Conservation (phyloP, 2,329 filamentous ascomycete genomes). For the Colletotrichum ledebouriae region DNA sequence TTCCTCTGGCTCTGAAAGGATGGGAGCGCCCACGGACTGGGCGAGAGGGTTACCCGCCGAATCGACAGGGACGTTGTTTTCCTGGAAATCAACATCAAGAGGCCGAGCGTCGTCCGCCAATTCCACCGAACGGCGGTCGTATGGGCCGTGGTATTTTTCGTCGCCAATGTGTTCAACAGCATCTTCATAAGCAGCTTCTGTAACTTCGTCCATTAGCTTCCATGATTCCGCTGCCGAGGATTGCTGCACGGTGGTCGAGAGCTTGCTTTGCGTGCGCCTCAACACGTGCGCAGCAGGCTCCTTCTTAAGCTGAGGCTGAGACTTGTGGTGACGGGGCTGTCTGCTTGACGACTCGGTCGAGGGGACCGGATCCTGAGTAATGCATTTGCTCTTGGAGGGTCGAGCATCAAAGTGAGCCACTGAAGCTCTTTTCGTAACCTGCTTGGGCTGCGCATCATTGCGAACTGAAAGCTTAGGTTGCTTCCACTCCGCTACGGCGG, state of each 20-base stretch:
- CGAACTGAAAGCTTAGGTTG: conserved; percentile 32
- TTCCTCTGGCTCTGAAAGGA: conserved; percentile 67
- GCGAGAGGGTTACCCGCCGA: conserved; percentile 16
- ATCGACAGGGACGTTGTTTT: conserved; percentile 19
- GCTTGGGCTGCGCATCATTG: conserved; percentile 38
- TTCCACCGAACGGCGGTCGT: conserved; percentile 30
- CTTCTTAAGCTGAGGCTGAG: conserved; percentile 65
- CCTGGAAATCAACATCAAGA: conserved; percentile 22
- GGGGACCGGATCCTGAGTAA: conserved; percentile 28
- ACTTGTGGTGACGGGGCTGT: conserved; percentile 65
- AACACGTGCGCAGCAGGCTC: conserved; percentile 54
- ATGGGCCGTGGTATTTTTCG: conserved; percentile 40
- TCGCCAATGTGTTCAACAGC: conserved; percentile 58
- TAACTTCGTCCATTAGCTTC: conserved; percentile 52
- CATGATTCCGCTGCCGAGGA: conserved; percentile 18
- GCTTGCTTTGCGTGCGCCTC: conserved; percentile 61
- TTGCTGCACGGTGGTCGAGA: conserved; percentile 44
- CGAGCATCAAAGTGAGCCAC: conserved; percentile 34
- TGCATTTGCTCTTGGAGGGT: conserved; percentile 36
- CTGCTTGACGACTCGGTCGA: conserved; percentile 17
- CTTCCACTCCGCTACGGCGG: conserved; percentile 33
- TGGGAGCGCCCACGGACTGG: conserved; percentile 34
- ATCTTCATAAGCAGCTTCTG: conserved; percentile 60
- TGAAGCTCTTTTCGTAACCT: conserved; percentile 34
- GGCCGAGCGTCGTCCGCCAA: conserved; percentile 10